A percentile compares a stretch with the other conserved stretches of the same genome.
Conservation (phyloP, 371 early-diverging fungal genomes). For the Haplosporangium sp. region DNA sequence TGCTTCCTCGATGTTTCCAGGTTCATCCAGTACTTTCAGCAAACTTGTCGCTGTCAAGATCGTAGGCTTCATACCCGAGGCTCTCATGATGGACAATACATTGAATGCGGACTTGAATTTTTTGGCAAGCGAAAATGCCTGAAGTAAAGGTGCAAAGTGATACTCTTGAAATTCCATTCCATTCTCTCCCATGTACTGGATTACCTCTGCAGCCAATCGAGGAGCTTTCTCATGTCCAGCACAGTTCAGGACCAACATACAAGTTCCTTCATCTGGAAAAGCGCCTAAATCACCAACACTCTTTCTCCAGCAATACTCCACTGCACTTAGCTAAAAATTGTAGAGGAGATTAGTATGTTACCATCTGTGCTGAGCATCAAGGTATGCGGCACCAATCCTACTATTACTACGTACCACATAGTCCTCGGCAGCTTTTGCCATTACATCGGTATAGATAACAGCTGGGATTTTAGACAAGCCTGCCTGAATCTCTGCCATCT, state of each 20-base stretch:
- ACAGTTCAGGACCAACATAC: constrained; percentile 66
- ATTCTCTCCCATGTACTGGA: constrained; percentile 64
- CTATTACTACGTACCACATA: constrained; percentile 56
- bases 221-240: constrained; percentile 72
- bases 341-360: neutral
- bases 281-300: constrained; percentile 54
- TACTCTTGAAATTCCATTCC: constrained; percentile 72
- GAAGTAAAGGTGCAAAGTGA: constrained; percentile 79
- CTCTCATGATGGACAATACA: constrained; percentile 75
- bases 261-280: constrained; percentile 75
- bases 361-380: neutral
- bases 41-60: constrained; percentile 59
- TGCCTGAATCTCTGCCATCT: constrained; percentile 61
- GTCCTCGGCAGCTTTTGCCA: constrained; percentile 60
- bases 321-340: constrained; percentile 58
- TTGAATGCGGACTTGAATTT: constrained; percentile 74
- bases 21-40: constrained; percentile 35
- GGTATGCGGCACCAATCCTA: neutral
- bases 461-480: constrained; percentile 59
- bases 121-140: constrained; percentile 67
- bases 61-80: constrained; percentile 61
- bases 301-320: constrained; percentile 66
- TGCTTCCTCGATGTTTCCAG: constrained; percentile 62
- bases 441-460: constrained; percentile 60
- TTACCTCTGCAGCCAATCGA: constrained; percentile 67